Evolutionary conservation across 768 basidiomycete species (phyloP).

Genomic region (Mycena haematopus): DNA sequence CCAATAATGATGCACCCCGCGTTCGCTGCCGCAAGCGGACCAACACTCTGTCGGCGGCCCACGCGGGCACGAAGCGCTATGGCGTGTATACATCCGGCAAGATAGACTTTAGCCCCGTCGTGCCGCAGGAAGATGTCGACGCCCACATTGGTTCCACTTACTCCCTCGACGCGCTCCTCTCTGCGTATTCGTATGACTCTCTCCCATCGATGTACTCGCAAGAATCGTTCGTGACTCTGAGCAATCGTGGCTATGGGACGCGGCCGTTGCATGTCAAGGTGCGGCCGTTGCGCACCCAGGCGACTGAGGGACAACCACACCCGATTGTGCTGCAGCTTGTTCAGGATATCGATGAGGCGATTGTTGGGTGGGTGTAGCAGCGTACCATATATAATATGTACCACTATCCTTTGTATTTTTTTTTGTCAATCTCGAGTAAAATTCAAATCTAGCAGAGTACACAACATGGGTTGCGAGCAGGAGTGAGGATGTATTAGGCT

Average conservation of each 20-base stretch:
- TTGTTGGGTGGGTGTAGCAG: constrained; percentile 38
- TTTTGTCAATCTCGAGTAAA: background rate
- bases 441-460: no score
- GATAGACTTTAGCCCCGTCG: constrained; percentile 23
- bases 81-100: constrained; percentile 44
- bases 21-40: constrained; percentile 35
- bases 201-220: constrained; percentile 34
- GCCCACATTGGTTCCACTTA: constrained; percentile 19
- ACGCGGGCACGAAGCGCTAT: constrained; percentile 39
- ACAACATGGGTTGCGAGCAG: background rate
- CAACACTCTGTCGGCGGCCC: constrained; percentile 30
- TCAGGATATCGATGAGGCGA: constrained; percentile 41
- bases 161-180: constrained; percentile 17
- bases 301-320: constrained; percentile 26
- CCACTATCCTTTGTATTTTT: background rate
- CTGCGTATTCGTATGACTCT: constrained; percentile 29
- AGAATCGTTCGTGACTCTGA: constrained; percentile 25
- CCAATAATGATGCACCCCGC: constrained; percentile 24
- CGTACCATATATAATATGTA: background rate
- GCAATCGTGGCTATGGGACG: constrained; percentile 15
- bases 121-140: background rate
- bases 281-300: background rate
- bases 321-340: constrained; percentile 41
- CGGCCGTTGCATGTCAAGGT: constrained; percentile 20
- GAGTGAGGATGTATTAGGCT: no score